Base-by-base conservation (phyloP, 306 rosid species). In the Prunus fruticosa region DNA sequence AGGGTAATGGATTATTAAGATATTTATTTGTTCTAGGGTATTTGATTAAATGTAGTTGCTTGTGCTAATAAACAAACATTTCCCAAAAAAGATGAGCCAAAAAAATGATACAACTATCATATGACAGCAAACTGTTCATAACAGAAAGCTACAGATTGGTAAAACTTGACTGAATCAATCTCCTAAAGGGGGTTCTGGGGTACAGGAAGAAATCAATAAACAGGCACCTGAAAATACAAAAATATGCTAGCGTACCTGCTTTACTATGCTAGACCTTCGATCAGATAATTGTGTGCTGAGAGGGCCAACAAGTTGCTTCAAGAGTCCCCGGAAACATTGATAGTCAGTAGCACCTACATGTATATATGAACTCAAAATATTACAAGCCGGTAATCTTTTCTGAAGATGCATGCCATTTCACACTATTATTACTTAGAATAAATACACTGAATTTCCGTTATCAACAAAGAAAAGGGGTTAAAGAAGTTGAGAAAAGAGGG, bases 221-320 rank as follows among this genome's bases (percentile, higher is more conserved):
- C 75, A 64, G 45, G 58, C 67, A 64, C 73, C 45, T 63, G 47
- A 25, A 69, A 64, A 22, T 69, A 67, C 45, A 76, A 73, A 57
- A 67, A 63, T 45, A 76, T 41, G 67, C 47, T 38, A 83, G 63
- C 16, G 30, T 71, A 93, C 99, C 99, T 96, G 99, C 88, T 96
- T 96, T 86, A 96, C 99, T 82, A 96, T 84, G 88, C 84, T 93
- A 76, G 99, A 96, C 91, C 99, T 85, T 77, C 99, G 87, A 81
- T 96, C 99, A n/a, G 99, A 87, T 81, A 96, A 85, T 77, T 96
- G 99, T 20, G 83, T 75, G 82, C 91, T 93, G 67, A 96, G 83
- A 79, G 99, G 99, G 53, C 96, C 97, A 82, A 86, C 87, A 81
- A 96, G 96, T 77, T 96, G 99, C 89, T 96, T 96, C 81, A 96